Conservation (phyloP, 2,329 filamentous ascomycete species). For the Penicillium sp. region DNA sequence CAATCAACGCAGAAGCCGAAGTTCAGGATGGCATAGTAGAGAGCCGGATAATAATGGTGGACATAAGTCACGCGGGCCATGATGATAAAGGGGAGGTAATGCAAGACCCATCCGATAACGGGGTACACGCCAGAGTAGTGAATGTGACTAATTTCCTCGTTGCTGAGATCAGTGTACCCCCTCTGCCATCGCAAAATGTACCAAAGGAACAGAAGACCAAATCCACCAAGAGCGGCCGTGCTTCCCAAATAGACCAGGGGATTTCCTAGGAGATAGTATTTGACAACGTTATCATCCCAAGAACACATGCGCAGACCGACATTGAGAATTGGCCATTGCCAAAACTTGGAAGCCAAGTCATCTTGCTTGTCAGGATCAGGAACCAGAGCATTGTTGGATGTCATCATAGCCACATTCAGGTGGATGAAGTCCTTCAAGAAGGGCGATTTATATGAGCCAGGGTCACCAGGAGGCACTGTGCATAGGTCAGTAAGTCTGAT, state of each 20-base stretch:
- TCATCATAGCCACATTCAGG: slow-evolving; percentile 99
- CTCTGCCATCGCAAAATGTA: slow-evolving; percentile 95
- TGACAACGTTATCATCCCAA: slow-evolving; percentile 93
- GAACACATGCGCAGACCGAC: slow-evolving; percentile 98
- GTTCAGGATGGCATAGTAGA: slow-evolving; percentile 92
- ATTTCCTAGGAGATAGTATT: slow-evolving; percentile 98
- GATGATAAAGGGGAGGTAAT: slow-evolving; percentile 91
- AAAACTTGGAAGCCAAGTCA: slow-evolving; percentile 91
- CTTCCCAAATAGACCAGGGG: slow-evolving; percentile 94
- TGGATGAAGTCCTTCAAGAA: slow-evolving; percentile 98
- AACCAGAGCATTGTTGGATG: slow-evolving; percentile 96
- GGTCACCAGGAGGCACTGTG: slow-evolving; percentile 79
- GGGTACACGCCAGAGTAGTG: slow-evolving; percentile 93
- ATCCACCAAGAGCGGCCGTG: slow-evolving; percentile 71
- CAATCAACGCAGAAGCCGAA: slow-evolving; percentile 89
- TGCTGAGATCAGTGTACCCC: slow-evolving; percentile 78
- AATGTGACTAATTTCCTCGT: slow-evolving; percentile 83
- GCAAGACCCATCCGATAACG: slow-evolving; percentile 87
- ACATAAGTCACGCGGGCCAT: slow-evolving; percentile 99
- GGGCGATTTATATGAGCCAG: slow-evolving; percentile 90
- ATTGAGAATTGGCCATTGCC: slow-evolving; percentile 96
- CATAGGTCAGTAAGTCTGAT: slow-evolving; percentile 9
- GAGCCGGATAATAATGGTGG: slow-evolving; percentile 96
- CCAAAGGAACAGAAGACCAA: slow-evolving; percentile 72
- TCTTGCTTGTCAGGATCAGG: slow-evolving; percentile 99